Base-by-base conservation (phyloP, 164 flowering plant genomes). In the Vitis amurensis region DNA sequence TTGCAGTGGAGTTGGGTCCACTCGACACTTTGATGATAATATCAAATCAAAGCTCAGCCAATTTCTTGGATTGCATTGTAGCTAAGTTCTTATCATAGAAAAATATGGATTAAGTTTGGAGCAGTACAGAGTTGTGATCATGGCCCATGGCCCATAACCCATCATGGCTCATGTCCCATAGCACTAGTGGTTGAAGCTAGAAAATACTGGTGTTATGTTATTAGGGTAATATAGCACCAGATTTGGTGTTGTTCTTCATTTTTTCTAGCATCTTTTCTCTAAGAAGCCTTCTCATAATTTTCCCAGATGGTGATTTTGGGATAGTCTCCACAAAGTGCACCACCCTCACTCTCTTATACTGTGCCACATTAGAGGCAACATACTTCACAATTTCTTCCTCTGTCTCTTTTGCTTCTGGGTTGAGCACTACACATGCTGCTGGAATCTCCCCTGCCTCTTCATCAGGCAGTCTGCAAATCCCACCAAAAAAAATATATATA, bases 391-490 rank as follows among this genome's bases (percentile, higher is more conserved):
- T 76, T 1, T 93, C 98, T 55, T 84, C 88, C 70, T 93, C 97
- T 30, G 70, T 89, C 70, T 89, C 98, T 50, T 80, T 85, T 7
- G 94, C 87, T 4, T 76, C 68, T 68, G 68, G 50, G 74, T 65
- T 85, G 82, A 88, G 80, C 67, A 96, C 99, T 0, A 93, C 95
- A 72, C 93, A 89, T 6, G 99, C 99, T 1, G 80, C 98, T 71
- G 99, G 99, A 50, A 96, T 85, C 79, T 96, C 98, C 30, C 99
- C 99, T 0, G 99, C 99, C 61, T 93, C 99, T 72, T 87, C 91
- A 75, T 96, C 97, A 0, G 93, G 85, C 75, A 96, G 30, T 66
- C 98, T 96, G 78, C 78, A 78, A 27, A 50, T 7, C 15, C 55
- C 19, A 27, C 8, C 12, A 65, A 17, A 13, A 49, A n/a, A 8